Base-by-base conservation (phyloP, 208 protist genomes). In the Acanthamoeba rhysodes region DNA sequence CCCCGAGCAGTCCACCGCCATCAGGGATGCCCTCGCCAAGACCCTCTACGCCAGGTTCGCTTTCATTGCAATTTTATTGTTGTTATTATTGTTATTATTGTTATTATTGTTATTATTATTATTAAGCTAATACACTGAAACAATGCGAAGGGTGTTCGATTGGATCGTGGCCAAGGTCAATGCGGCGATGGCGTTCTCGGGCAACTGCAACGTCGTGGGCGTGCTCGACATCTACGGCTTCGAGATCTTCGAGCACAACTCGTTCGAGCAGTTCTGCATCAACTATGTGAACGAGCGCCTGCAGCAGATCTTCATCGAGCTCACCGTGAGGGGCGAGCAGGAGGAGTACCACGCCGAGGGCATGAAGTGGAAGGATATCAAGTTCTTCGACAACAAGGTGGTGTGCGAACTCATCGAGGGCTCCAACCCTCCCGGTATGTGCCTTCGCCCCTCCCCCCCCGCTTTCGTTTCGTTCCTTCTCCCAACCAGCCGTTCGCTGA, bases 181-280 rank as follows among this genome's bases (percentile, higher is more conserved):
- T 94, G 84, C 95, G 27, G 59, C 85, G 14, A 50, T 97, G 64
- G 53, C 53, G 6, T 57, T 57, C 16, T 57, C 98, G 99, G 93
- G 96, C 99, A 22, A 98, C 99, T 95, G 99, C 99, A 96, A 99
- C 99, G 95, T 99, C 99, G 62, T 99, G 99, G 97, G 99, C 50
- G 94, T 99, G 32, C 96, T 99, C 12, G 98, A 99, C 95, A 99
- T 99, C 92, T 98, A 98, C 88, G 98, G 98, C 84, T 99, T 99
- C 95, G 98, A 99, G 96, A 98, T 98, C 91, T 99, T 99, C 96
- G 93, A 97, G 57, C 57, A 96, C 76, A 98, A 98, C 96, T 96
- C 90, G 32, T 98, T 98, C 62, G 98, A 98, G 88, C 97, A 98
- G 92, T 74, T 98, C 18, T 98, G 97, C 80, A 98, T 98, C 94